Base-by-base conservation (phyloP, 441 rosid species). In the Pelargonium cotyledonis region DNA sequence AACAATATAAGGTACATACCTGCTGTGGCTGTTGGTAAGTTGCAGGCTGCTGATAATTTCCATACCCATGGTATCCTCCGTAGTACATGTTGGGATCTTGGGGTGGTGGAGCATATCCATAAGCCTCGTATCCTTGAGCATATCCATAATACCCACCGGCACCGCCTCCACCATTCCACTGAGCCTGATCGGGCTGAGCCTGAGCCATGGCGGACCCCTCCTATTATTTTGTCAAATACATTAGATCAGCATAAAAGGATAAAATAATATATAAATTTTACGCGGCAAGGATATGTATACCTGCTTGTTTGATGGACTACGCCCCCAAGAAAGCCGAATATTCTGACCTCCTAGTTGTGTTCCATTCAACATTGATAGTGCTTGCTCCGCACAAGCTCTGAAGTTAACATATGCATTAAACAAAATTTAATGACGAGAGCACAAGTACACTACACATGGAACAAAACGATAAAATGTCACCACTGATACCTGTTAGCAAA, bases 251-350 rank as follows among this genome's bases (percentile, higher is more conserved):
- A 21, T 26, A 7, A 0, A 1, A n/a, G 68, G 47, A 51, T 14
- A n/a, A 14, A n/a, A 10, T n/a, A 10, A n/a, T 8, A 65, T n/a
- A n/a, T 18, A 35, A 9, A 72, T n/a, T n/a, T n/a, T n/a, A n/a
- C n/a, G n/a, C n/a, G n/a, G n/a, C n/a, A n/a, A n/a, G n/a, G n/a
- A n/a, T n/a, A n/a, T n/a, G n/a, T n/a, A 2, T 9, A 94, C 99
- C 96, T 94, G 96, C 74, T 91, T 94, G 89, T 80, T 91, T 40
- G 94, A 84, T 16, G 96, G 92, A 76, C 92, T 94, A 35, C 96
- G 99, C 3, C 97, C 97, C 99, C 99, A 94, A 38, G 97, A 91
- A 55, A 94, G 96, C 58, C 99, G 80, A 71, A 94, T 79, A 58
- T 80, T 90, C 70, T 89, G 96, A 63, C 97, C 96, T 9, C 96